Conservation (phyloP, 176 grass and related monocot genomes). For the Aegilops longissima region DNA sequence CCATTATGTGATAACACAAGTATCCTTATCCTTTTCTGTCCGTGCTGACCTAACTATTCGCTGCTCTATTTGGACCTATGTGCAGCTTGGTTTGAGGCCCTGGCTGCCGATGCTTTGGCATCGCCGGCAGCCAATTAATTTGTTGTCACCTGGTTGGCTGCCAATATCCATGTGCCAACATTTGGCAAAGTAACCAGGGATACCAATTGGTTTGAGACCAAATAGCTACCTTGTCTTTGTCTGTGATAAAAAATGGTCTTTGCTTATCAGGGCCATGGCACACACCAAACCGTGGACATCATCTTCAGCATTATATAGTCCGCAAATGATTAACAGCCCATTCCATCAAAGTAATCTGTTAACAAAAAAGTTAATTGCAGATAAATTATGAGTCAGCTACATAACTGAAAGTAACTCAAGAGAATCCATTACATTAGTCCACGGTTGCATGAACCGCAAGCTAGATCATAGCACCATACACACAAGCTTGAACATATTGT, state of each 20-base stretch:
- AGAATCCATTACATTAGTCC: not conserved
- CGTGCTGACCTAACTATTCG: not conserved
- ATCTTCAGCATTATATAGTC: not conserved
- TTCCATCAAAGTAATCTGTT: not conserved
- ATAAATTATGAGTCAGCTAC: no score
- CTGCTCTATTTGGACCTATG: not conserved
- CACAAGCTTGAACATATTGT: no score
- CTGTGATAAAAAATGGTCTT: not conserved
- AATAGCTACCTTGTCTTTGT: not conserved
- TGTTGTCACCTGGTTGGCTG: not conserved
- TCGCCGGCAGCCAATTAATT: not conserved
- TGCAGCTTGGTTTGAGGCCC: not conserved
- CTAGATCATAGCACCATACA: no score
- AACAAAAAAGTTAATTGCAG: no score
- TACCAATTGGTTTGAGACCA: not conserved
- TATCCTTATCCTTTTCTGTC: not conserved
- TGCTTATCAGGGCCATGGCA: not conserved
- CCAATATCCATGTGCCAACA: not conserved
- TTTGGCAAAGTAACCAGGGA: not conserved
- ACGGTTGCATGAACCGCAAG: not conserved
- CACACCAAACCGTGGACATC: not conserved
- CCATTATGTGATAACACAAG: not conserved
- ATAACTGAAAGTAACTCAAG: not conserved
- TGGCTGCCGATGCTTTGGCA: not conserved
- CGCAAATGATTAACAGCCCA: not conserved